Evolutionary conservation across 2,329 filamentous ascomycete species (phyloP).

Genomic region (Graphilbum sp.): DNA sequence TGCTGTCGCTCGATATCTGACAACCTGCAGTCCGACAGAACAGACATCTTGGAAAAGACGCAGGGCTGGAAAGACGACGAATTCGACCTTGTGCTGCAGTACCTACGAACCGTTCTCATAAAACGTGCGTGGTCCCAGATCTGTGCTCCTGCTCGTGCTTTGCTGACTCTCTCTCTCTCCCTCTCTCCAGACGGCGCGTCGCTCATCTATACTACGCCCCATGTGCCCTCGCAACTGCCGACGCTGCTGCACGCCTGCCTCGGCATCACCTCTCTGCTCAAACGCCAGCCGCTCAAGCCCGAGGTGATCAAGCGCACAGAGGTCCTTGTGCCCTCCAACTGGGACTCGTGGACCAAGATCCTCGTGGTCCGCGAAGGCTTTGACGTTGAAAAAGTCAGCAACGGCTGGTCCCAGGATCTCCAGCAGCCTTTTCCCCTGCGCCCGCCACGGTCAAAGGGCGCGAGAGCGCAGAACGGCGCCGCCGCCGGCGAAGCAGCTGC

Average conservation of each 20-base stretch:
- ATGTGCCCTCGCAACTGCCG: conserved; percentile 59
- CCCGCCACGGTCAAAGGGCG: conserved; percentile 2
- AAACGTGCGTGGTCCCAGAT: conserved; percentile 44
- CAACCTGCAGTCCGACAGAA: conserved; percentile 56
- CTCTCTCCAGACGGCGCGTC: conserved; percentile 54
- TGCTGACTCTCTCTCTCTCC: conserved; percentile 1
- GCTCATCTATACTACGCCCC: conserved; percentile 69
- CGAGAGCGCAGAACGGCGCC: conserved; percentile 5
- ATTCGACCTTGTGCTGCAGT: conserved; percentile 91
- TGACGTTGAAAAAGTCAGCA: conserved; percentile 73
- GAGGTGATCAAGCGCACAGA: conserved; percentile 90
- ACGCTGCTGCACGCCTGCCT: conserved; percentile 72
- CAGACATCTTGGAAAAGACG: conserved; percentile 78
- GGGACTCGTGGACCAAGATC: conserved; percentile 98
- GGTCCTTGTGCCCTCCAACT: conserved; percentile 87
- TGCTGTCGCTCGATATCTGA: not conserved
- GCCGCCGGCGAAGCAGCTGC: not conserved
- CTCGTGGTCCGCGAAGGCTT: conserved; percentile 81
- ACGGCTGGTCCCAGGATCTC: conserved; percentile 74
- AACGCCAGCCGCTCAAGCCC: conserved; percentile 64
- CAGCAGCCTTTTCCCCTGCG: conserved; percentile 34
- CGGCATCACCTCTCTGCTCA: conserved; percentile 69
- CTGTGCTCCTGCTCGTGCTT: not conserved
- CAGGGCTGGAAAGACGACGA: conserved; percentile 90
- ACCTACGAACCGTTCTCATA: conserved; percentile 73